Conservation (phyloP, 2,329 filamentous ascomycete species). For the Fusarium praegraminearum region DNA sequence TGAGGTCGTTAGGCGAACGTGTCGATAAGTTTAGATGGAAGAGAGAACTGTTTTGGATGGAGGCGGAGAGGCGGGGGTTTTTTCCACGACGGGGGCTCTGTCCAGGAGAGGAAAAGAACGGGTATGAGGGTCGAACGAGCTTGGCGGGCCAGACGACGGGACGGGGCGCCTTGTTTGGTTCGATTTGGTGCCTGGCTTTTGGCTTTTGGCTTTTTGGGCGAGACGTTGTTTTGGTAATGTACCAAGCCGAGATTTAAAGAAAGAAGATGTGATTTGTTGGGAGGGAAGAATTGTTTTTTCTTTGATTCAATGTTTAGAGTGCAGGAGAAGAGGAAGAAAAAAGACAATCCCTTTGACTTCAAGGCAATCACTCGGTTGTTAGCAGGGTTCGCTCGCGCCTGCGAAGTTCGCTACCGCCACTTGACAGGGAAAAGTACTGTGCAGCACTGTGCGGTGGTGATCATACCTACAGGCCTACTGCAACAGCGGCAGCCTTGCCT, state of each 20-base stretch:
- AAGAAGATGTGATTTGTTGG: slow-evolving; percentile 6
- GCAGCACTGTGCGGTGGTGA: slow-evolving; percentile 19
- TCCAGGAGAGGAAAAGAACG: slow-evolving; percentile 46
- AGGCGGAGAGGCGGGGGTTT: slow-evolving; percentile 50
- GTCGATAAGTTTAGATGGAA: slow-evolving; percentile 48
- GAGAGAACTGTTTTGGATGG: slow-evolving; percentile 42
- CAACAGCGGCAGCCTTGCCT: not conserved
- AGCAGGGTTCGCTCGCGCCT: slow-evolving; percentile 13
- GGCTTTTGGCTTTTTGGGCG: not conserved
- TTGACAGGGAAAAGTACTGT: slow-evolving; percentile 16
- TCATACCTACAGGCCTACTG: not conserved
- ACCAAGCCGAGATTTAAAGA: slow-evolving; percentile 25
- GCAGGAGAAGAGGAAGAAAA: not conserved
- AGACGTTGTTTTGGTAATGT: slow-evolving; percentile 23
- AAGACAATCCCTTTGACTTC: slow-evolving; percentile 14
- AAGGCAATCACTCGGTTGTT: slow-evolving; percentile 5
- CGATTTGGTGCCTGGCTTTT: slow-evolving; percentile 20
- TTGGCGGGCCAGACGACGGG: slow-evolving; percentile 35
- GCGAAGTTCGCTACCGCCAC: slow-evolving; percentile 35
- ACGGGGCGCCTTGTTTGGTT: slow-evolving; percentile 30
- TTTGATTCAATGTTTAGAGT: slow-evolving; percentile 4
- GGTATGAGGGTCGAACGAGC: slow-evolving; percentile 43
- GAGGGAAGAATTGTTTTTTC: slow-evolving; percentile 7
- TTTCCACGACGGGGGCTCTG: slow-evolving; percentile 42
- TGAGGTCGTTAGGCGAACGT: slow-evolving; percentile 47